Conservation (phyloP, 148 eudicot species). For the Vaccinium darrowii region DNA sequence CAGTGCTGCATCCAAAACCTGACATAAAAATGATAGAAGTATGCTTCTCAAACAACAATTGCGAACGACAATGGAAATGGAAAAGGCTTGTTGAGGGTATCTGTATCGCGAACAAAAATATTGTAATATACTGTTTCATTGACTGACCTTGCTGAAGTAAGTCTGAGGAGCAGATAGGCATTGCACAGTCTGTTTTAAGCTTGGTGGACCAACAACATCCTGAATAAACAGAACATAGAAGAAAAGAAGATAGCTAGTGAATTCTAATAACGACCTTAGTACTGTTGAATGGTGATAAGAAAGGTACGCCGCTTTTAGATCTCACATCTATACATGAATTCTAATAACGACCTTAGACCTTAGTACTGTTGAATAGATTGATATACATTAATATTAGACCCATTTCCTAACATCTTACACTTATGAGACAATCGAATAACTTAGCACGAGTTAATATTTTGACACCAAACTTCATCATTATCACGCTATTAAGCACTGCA, state of each 20-base stretch:
- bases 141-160: conserved; percentile 61
- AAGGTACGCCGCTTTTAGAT: too few species aligned
- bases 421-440: too few species aligned
- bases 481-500: too few species aligned
- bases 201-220: conserved; percentile 43
- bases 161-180: conserved; percentile 52
- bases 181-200: conserved; percentile 45
- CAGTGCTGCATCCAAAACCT: conserved; percentile 60
- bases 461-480: too few species aligned
- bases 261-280: not conserved
- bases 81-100: not conserved
- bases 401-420: too few species aligned
- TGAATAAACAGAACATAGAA: conserved; percentile 17
- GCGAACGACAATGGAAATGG: not conserved
- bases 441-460: too few species aligned
- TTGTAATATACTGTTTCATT: not conserved
- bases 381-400: too few species aligned
- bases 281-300: too few species aligned
- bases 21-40: not conserved
- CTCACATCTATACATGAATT: too few species aligned
- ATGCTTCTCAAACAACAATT: not conserved
- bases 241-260: not conserved
- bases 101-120: too few species aligned
- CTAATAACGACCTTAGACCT: too few species aligned
- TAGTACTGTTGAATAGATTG: too few species aligned